A percentile compares a stretch with the other conserved stretches of the same genome.
phyloP scores from a whole-genome alignment of 257 asterid species.

The Solanum phureja region DNA sequence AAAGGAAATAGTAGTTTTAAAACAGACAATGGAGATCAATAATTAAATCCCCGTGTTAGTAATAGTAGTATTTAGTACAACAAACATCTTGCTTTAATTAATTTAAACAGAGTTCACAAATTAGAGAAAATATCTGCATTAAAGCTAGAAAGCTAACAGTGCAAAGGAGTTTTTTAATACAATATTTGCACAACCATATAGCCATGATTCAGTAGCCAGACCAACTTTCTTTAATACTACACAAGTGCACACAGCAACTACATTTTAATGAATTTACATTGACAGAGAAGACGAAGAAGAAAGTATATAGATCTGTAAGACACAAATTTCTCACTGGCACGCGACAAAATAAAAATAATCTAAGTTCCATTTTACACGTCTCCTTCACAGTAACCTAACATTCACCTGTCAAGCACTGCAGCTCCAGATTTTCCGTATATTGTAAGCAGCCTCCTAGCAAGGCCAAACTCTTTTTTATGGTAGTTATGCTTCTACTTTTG shows the following conservation, averaged over 20 bases:
- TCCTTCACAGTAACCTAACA: not conserved
- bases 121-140: not conserved
- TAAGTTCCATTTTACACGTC: not conserved
- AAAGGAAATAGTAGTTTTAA: not conserved
- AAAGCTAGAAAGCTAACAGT: not conserved
- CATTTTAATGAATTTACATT: not conserved
- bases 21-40: not conserved
- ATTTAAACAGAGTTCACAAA: not conserved
- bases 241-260: not conserved
- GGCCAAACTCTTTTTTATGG: not conserved
- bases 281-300: not conserved
- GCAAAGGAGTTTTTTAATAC: not conserved
- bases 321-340: not conserved
- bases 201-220: not conserved
- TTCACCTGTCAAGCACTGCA: not conserved
- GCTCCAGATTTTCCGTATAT: not conserved
- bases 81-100: not conserved
- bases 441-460: not conserved
- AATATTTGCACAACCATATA: not conserved
- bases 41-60: not conserved
- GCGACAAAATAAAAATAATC: not conserved
- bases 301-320: not conserved
- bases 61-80: not conserved
- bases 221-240: not conserved
- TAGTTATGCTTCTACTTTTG: constrained; percentile 30